These are phyloP conservation scores for Acacia acuminata DNA, from an alignment of 306 rosid genomes.

Conservation along the genomic window DNA sequence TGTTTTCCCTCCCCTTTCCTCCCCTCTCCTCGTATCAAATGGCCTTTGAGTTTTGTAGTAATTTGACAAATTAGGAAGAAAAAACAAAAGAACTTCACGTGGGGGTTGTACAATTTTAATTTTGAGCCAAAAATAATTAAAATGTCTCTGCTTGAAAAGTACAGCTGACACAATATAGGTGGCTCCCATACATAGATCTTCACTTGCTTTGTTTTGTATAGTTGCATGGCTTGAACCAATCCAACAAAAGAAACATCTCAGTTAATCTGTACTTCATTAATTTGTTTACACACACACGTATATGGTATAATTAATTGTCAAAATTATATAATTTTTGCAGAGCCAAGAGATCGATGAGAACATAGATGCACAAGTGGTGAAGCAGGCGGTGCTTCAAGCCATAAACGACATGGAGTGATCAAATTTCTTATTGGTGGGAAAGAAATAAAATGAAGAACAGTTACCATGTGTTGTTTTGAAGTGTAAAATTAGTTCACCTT, in stretches of 20 bases:
- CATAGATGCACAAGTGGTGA: constrained; percentile 80
- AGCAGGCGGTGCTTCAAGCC: constrained; percentile 75
- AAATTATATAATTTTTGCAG: constrained; percentile 42
- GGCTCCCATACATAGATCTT: constrained; percentile 8
- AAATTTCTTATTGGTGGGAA: constrained; percentile 21
- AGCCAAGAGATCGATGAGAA: constrained; percentile 50
- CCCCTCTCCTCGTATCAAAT: no score
- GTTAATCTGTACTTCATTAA: neutral
- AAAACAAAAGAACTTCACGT: constrained; percentile 25
- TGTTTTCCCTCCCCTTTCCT: no score
- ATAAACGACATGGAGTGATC: constrained; percentile 54
- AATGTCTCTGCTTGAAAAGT: neutral
- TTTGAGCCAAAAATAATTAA: constrained; percentile 17
- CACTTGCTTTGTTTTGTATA: neutral
- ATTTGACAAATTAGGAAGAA: neutral
- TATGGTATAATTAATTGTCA: neutral
- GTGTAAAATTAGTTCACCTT: neutral
- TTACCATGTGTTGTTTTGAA: constrained; percentile 7
- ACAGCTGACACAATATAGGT: constrained; percentile 29
- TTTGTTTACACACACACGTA: neutral
- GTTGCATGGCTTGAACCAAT: constrained; percentile 12
- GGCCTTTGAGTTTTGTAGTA: no score
- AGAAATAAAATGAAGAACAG: neutral
- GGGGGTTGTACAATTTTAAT: constrained; percentile 30
- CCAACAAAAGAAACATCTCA: constrained; percentile 7